Evolutionary conservation across 257 asterid species (phyloP).

Genomic region (Leptodermis oblonga): DNA sequence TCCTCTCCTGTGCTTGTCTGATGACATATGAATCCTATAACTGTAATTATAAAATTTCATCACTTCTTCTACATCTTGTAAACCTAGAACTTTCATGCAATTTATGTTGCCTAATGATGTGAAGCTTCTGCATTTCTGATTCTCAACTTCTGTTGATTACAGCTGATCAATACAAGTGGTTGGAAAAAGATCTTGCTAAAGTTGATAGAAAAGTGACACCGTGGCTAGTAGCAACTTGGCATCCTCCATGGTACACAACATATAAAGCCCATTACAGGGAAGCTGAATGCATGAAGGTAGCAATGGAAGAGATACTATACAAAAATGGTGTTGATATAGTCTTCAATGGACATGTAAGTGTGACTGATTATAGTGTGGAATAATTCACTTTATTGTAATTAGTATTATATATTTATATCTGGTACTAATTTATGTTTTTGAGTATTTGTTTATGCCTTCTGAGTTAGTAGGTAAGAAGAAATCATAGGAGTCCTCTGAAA

Average conservation of each 20-base stretch:
- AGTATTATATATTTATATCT: neutral
- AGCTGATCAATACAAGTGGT: slow-evolving; percentile 90
- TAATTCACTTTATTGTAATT: neutral
- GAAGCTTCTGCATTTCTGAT: neutral
- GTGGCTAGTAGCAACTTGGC: slow-evolving; percentile 86
- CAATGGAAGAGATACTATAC: slow-evolving; percentile 80
- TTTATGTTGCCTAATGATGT: neutral
- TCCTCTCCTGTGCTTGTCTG: neutral
- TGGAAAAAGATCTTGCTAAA: slow-evolving; percentile 60
- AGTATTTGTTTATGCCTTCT: neutral
- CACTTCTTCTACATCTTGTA: neutral
- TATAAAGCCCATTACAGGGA: slow-evolving; percentile 85
- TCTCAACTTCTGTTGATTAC: slow-evolving; percentile 14
- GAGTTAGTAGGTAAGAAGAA: neutral
- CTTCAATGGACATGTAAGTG: slow-evolving; percentile 87
- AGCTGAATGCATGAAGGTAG: slow-evolving; percentile 89
- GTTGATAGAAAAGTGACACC: slow-evolving; percentile 71
- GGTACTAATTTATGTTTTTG: neutral
- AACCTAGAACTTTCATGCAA: neutral
- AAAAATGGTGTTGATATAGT: slow-evolving; percentile 69
- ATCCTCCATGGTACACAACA: slow-evolving; percentile 91
- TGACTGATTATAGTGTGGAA: neutral
- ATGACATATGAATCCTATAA: neutral
- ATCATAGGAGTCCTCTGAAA: neutral
- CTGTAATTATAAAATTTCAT: neutral